Evolutionary conservation across 495 filamentous ascomycete species (phyloP), one percentile per base, ranked within the genome.

Genomic region (Aspergillus saccharolyticus): DNA sequence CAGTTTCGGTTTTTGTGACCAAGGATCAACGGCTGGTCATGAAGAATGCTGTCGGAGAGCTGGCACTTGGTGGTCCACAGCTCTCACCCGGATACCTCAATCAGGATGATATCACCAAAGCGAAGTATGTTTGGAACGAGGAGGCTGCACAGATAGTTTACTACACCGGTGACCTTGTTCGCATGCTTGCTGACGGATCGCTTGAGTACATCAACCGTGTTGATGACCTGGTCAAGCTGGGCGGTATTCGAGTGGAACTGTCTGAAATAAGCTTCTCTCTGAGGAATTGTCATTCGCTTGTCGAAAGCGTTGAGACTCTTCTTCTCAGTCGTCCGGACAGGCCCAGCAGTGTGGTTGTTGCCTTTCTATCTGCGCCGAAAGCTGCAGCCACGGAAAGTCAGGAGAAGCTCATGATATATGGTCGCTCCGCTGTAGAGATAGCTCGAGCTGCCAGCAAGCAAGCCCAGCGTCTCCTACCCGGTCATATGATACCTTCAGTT

Each of bases 141-240:
- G 57, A 65, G 17, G 55, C 64, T 2, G 21, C 48, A 3, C 65
- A 62, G 24, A 52, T 24, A 3, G 54, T 82, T 8, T 84, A 82
- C 56, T 74, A 76, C 33, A 84, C 80, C 14, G 81, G 80, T 14
- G 81, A 84, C 60, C 57, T 80, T 18, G 80, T 76, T 21, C 70
- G 73, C 16, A 71, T 75, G 59, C 52, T 77, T 30, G 56, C 61
- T 6, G 69, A 77, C 56, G 78, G 74, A 3, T 73, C 70, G 7
- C 63, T 83, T 14, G 68, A 74, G 43, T 74, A 81, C 51, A 57
- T 74, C 21, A 69, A 66, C 49, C 72, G 72, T 52, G 64, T 61
- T 1, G 72, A 74, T 61, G 72, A 74, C 33, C 51, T 71, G 33
- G 64, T 74, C 55, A 74, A 74, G 55, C 58, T 74, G 17, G 67